Conservation (phyloP, 192 early-diverging fungal species). For the Radiomyces spectabilis region DNA sequence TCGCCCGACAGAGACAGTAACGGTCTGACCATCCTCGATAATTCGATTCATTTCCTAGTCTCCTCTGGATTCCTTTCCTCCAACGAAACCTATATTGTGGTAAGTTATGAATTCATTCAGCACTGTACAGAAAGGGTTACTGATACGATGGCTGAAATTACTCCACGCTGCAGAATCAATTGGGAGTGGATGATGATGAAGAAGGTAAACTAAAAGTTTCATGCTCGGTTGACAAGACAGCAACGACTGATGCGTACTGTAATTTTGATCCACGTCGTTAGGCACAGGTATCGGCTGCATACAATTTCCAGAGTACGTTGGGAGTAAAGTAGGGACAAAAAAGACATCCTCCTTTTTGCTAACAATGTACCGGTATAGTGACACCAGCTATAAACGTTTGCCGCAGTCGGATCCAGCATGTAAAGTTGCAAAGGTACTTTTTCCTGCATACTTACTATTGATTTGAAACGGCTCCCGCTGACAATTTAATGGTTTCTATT, state of each 20-base stretch:
- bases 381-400: not conserved
- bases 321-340: not conserved
- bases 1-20: not conserved
- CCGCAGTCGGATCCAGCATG: not conserved
- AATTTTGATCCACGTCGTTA: not conserved
- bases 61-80: not conserved
- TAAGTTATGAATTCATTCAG: not conserved
- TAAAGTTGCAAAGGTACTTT: not conserved
- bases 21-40: conserved; percentile 7
- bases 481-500: too few relatives aligned
- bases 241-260: not conserved
- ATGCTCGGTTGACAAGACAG: not conserved
- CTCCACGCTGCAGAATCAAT: conserved; percentile 3
- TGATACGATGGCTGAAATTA: not conserved
- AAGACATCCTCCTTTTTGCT: not conserved
- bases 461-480: too few relatives aligned
- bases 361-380: not conserved
- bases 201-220: conserved; percentile 2
- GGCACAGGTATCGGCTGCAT: conserved; percentile 9
- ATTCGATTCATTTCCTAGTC: not conserved
- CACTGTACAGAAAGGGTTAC: not conserved
- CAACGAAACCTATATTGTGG: conserved; percentile 7
- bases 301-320: conserved; percentile 4
- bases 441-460: not conserved
- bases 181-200: conserved; percentile 1